Conservation (phyloP, 140 eudicot species). For the Cichorium intybus region DNA sequence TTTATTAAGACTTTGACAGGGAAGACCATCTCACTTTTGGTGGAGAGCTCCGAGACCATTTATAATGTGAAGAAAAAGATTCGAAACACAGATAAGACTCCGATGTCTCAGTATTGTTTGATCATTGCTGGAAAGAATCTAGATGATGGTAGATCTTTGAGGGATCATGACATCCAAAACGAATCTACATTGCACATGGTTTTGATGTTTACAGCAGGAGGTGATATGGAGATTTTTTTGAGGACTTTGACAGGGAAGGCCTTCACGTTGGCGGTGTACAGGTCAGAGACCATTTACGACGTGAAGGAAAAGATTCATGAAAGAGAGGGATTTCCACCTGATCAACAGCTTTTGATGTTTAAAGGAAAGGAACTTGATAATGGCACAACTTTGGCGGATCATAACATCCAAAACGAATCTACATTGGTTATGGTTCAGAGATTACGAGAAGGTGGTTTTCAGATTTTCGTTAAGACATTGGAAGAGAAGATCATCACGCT, state of each 20-base stretch:
- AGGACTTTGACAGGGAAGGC: background rate
- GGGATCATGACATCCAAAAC: background rate
- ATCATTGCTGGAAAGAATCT: background rate
- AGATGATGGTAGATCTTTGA: background rate
- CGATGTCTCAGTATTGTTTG: background rate
- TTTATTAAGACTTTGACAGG: background rate
- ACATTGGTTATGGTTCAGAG: too few species aligned
- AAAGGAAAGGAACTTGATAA: too few species aligned
- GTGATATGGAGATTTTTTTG: background rate
- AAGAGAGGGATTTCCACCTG: too few species aligned
- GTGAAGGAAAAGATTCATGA: too few species aligned
- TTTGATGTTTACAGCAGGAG: background rate
- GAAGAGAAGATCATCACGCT: background rate
- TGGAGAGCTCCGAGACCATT: background rate
- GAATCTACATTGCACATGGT: background rate
- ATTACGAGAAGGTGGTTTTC: too few species aligned
- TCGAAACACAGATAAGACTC: background rate
- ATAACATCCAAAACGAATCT: too few species aligned
- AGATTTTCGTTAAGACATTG: background rate
- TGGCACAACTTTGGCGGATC: too few species aligned
- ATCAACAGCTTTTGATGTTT: too few species aligned
- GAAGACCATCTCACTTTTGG: background rate
- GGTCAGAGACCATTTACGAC: too few species aligned
- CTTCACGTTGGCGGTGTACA: too few species aligned
- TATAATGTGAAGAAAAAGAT: background rate